Evolutionary conservation across 805 yeast genomes (phyloP), one percentile per base, ranked within the genome.

Genomic region (Cyberlindnera samutprakarnensis): DNA sequence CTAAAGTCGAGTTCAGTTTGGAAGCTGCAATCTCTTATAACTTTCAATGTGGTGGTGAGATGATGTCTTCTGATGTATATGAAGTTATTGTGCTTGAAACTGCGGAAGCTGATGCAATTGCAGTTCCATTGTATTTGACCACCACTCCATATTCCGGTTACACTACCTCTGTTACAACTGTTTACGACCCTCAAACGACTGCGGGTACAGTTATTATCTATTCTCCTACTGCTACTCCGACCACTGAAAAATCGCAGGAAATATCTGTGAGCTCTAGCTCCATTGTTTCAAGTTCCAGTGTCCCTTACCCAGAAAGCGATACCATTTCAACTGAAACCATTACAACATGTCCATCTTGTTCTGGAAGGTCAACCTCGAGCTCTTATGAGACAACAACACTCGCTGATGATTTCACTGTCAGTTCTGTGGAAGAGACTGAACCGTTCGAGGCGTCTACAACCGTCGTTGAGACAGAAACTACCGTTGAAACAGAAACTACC

Each of bases 71-170:
- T 17, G 30, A 25, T 10, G 25, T 30, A 9, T 18, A 22, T 14
- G 29, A 36, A 6, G 12, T 22, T 3, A 28, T 35, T 7, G 24
- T 22, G 14, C 35, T 47, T 24, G 21, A 36, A 5, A 26, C 32
- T 14, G 42, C 43, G 20, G 44, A 39, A 10, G 49, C 49, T 10
- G 36, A 32, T 29, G 52, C 47, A 11, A 28, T 42, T 27, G 51
- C 41, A 14, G 25, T 46, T 13, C 49, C 50, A 28, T 15, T 39
- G n/a, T 25, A 32, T 17, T 22, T 38, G 9, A 37, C 46, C n/a
- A 40, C 47, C 11, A 35, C 35, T 10, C 27, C 32, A 14, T 43
- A 42, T 33, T 28, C 45, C 11, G 51, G 48, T 12, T 25, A 44
- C 13, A 33, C 36, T 11, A 42, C 51, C 8, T 33, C 37, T 18